A percentile compares a stretch with the other conserved stretches of the same genome.
Evolutionary conservation across 2,329 filamentous ascomycete species (phyloP).

Genomic region (Paraphoma chrysanthemicola): DNA sequence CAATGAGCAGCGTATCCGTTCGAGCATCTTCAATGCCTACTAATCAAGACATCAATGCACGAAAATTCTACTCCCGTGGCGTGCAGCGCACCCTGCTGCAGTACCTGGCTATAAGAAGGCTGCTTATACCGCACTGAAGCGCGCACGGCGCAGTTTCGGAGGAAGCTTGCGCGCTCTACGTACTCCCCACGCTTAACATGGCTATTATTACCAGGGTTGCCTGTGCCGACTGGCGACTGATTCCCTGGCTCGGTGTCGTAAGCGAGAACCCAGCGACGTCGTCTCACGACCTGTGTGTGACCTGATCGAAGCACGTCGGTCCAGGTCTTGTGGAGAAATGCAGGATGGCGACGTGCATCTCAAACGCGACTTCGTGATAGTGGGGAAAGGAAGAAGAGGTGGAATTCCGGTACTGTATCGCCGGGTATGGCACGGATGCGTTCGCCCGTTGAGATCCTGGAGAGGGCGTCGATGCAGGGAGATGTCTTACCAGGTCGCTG

Average conservation of each 20-base stretch:
- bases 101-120: conserved; percentile 2
- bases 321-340: not conserved
- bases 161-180: conserved; percentile 3
- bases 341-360: not conserved
- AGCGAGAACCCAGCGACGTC: conserved; percentile 18
- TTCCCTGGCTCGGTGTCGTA: conserved; percentile 17
- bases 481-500: not conserved
- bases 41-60: conserved; percentile 5
- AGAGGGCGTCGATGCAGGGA: not conserved
- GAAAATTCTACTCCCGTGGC: conserved; percentile 3
- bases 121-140: conserved; percentile 1
- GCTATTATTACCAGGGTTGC: conserved; percentile 16
- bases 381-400: not conserved
- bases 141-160: not conserved
- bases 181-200: conserved; percentile 13
- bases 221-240: conserved; percentile 16
- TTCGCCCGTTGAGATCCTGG: not conserved
- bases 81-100: conserved; percentile 9
- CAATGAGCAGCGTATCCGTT: conserved; percentile 6
- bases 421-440: not conserved
- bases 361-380: not conserved
- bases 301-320: not conserved
- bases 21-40: conserved; percentile 1
- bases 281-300: conserved; percentile 14
- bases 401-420: not conserved